Evolutionary conservation across 2,329 filamentous ascomycete genomes (phyloP).

Genomic region (Claviceps pusilla): DNA sequence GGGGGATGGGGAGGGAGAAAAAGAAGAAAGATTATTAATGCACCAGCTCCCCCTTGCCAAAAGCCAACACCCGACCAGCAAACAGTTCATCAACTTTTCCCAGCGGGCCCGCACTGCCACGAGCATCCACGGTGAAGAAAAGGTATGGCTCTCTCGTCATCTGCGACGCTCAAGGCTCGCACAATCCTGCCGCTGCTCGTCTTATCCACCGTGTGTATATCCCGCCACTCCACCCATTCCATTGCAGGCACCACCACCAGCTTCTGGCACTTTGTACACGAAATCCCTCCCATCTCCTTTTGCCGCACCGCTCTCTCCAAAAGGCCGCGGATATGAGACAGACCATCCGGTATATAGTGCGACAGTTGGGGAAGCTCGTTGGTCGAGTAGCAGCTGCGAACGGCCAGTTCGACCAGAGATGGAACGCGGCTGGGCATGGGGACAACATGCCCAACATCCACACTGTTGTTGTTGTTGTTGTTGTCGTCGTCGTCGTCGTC

Average conservation of each 20-base stretch:
- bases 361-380: conserved; percentile 27
- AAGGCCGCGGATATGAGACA: conserved; percentile 24
- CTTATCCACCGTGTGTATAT: conserved; percentile 15
- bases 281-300: conserved; percentile 31
- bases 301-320: conserved; percentile 26
- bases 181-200: conserved; percentile 3
- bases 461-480: conserved; percentile 2
- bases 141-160: conserved; percentile 26
- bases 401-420: conserved; percentile 36
- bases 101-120: conserved; percentile 29
- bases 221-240: conserved; percentile 51
- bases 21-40: neutral
- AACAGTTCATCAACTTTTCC: neutral
- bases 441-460: neutral
- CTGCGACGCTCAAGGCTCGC: conserved; percentile 15
- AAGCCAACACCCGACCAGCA: neutral
- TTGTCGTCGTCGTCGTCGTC: conserved; percentile 1
- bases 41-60: neutral
- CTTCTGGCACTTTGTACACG: conserved; percentile 37
- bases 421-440: conserved; percentile 22
- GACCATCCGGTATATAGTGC: conserved; percentile 26
- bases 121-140: conserved; percentile 35
- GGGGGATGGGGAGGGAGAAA: too few relatives aligned
- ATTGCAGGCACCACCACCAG: conserved; percentile 34
- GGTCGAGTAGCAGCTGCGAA: conserved; percentile 30